phyloP scores from a whole-genome alignment of 805 yeast genomes.

The Saccharomycopsis sp. region DNA sequence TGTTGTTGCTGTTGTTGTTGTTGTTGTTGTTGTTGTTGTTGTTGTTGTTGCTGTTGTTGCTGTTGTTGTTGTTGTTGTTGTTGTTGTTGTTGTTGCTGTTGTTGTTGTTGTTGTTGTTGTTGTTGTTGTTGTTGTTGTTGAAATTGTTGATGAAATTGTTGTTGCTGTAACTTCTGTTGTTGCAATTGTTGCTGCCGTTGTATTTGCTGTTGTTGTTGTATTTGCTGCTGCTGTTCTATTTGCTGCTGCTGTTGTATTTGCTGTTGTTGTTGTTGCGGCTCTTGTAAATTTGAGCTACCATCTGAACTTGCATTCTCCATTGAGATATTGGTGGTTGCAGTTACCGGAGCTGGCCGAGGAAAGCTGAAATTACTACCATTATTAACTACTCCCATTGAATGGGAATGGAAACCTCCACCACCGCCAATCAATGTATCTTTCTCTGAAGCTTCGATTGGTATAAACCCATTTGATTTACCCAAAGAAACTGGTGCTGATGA shows the following conservation, averaged over 20 bases:
- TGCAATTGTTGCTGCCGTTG: not conserved
- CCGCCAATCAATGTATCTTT: not conserved
- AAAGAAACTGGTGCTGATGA: constrained; percentile 28
- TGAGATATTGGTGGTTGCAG: constrained; percentile 44
- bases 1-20: too few relatives aligned
- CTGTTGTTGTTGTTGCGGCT: constrained; percentile 1
- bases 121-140: not conserved
- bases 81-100: not conserved
- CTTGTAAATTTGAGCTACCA: too few relatives aligned
- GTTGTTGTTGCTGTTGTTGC: too few relatives aligned
- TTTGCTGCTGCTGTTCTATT: too few relatives aligned
- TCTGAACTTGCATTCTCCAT: constrained; percentile 34
- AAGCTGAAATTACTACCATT: constrained; percentile 13
- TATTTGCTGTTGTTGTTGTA: too few relatives aligned
- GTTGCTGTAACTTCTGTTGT: not conserved
- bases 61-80: not conserved
- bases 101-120: not conserved
- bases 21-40: too few relatives aligned
- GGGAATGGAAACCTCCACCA: constrained; percentile 13
- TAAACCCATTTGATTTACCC: constrained; percentile 23
- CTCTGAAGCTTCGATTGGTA: constrained; percentile 17
- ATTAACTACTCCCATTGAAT: constrained; percentile 1
- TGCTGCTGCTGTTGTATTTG: not conserved
- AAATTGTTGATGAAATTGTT: not conserved
- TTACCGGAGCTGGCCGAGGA: constrained; percentile 37